These are phyloP conservation scores for Micromonas pusilla DNA, from an alignment of 139 green algal genomes.

Conservation along the genomic window DNA sequence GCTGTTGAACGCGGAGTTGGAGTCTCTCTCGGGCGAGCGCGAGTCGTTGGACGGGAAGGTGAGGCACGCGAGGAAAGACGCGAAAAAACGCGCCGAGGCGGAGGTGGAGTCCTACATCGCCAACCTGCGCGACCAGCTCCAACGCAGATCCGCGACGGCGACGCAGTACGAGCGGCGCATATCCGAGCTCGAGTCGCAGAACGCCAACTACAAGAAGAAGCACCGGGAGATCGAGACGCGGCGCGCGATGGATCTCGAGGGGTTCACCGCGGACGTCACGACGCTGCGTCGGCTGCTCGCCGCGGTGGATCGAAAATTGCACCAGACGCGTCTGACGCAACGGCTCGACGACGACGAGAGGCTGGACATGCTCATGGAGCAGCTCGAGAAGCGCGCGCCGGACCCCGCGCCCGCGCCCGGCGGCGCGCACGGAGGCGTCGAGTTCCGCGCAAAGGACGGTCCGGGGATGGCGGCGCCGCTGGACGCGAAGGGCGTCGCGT, in stretches of 20 bases:
- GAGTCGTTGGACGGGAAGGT: neutral
- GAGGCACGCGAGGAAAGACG: neutral
- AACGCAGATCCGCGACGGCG: slow-evolving; percentile 30
- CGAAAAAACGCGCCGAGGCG: slow-evolving; percentile 17
- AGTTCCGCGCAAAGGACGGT: neutral
- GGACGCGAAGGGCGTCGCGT: neutral
- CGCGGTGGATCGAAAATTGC: slow-evolving; percentile 57
- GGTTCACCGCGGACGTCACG: slow-evolving; percentile 58
- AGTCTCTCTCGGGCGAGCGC: neutral
- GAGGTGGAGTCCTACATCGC: slow-evolving; percentile 40
- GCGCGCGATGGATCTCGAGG: slow-evolving; percentile 55
- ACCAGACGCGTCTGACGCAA: slow-evolving; percentile 57
- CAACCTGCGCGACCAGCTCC: slow-evolving; percentile 46
- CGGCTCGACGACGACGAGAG: slow-evolving; percentile 48
- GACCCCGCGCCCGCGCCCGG: neutral
- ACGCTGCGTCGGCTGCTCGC: slow-evolving; percentile 57
- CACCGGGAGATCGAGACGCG: slow-evolving; percentile 37
- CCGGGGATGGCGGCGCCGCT: neutral
- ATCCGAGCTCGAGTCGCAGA: slow-evolving; percentile 45
- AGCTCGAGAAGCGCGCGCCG: slow-evolving; percentile 43
- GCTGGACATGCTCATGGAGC: slow-evolving; percentile 47
- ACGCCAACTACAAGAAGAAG: slow-evolving; percentile 7
- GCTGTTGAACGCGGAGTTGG: neutral
- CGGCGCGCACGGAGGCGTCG: neutral
- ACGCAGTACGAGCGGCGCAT: slow-evolving; percentile 57